Conservation (phyloP, 192 early-diverging fungal species). For the Phycomyces nitens region DNA sequence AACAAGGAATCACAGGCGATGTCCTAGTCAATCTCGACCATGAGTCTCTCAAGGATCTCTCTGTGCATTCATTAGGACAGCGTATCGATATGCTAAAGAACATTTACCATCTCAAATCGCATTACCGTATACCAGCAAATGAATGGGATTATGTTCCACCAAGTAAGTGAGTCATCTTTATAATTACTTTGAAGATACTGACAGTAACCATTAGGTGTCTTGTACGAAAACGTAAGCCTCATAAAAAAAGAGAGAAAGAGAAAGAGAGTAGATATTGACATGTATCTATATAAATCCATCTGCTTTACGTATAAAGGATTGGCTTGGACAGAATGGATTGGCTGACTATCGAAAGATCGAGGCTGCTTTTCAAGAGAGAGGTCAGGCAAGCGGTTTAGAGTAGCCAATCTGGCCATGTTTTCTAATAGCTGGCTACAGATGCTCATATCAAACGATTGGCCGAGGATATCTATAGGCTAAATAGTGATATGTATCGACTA, state of each 20-base stretch:
- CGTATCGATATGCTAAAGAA: slow-evolving; percentile 86
- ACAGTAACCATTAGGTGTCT: slow-evolving; percentile 34
- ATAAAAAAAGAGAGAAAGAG: background rate
- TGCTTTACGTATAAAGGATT: slow-evolving; percentile 33
- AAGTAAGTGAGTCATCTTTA: slow-evolving; percentile 39
- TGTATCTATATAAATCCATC: background rate
- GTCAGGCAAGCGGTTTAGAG: slow-evolving; percentile 14
- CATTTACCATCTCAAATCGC: slow-evolving; percentile 80
- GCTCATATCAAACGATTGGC: slow-evolving; percentile 35
- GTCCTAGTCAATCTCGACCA: slow-evolving; percentile 86
- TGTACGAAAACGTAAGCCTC: slow-evolving; percentile 53
- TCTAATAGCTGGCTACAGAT: slow-evolving; percentile 16
- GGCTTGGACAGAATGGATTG: slow-evolving; percentile 40
- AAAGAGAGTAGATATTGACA: background rate
- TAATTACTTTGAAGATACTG: background rate
- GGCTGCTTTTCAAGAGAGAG: slow-evolving; percentile 43
- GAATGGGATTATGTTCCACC: slow-evolving; percentile 83
- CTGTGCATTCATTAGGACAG: slow-evolving; percentile 80
- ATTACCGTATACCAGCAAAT: slow-evolving; percentile 75
- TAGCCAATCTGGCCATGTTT: too few relatives aligned
- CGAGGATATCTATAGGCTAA: slow-evolving; percentile 39
- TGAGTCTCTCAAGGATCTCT: slow-evolving; percentile 85
- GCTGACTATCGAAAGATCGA: slow-evolving; percentile 47
- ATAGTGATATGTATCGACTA: slow-evolving; percentile 37
- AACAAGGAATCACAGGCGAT: slow-evolving; percentile 88